These are phyloP conservation scores for Lichtheimia ramosa DNA, from an alignment of 371 early-diverging fungal genomes.

Conservation along the genomic window DNA sequence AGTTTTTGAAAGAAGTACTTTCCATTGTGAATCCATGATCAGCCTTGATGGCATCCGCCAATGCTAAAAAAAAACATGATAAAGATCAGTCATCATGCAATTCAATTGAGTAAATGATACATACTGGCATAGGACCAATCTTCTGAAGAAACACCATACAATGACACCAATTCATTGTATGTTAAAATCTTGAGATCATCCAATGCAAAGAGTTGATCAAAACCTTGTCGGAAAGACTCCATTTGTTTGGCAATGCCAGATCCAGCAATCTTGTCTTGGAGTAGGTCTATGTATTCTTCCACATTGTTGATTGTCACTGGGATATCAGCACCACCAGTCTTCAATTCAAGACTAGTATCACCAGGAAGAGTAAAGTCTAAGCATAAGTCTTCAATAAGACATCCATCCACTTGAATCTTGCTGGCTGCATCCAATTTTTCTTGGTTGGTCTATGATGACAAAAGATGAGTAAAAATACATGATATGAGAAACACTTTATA, in stretches of 20 bases:
- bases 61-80: constrained; percentile 31
- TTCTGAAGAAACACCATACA: constrained; percentile 70
- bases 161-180: constrained; percentile 66
- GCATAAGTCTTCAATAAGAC: constrained; percentile 62
- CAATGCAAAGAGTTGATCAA: constrained; percentile 76
- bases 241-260: constrained; percentile 76
- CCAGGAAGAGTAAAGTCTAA: constrained; percentile 90
- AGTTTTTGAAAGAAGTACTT: constrained; percentile 65
- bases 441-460: constrained; percentile 25
- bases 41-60: constrained; percentile 74
- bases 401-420: constrained; percentile 50
- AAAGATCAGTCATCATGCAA: background rate
- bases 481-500: constrained; percentile 2
- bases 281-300: constrained; percentile 67
- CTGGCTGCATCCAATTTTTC: constrained; percentile 37
- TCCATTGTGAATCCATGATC: constrained; percentile 87
- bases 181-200: constrained; percentile 69
- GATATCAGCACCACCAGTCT: constrained; percentile 61
- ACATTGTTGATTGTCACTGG: constrained; percentile 77
- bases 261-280: constrained; percentile 70
- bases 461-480: no score
- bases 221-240: constrained; percentile 79
- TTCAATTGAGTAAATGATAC: constrained; percentile 6
- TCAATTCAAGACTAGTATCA: constrained; percentile 60
- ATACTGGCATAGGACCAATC: constrained; percentile 80